phyloP scores from a whole-genome alignment of 2,329 filamentous ascomycete genomes.

The Pleomassaria siparia region DNA sequence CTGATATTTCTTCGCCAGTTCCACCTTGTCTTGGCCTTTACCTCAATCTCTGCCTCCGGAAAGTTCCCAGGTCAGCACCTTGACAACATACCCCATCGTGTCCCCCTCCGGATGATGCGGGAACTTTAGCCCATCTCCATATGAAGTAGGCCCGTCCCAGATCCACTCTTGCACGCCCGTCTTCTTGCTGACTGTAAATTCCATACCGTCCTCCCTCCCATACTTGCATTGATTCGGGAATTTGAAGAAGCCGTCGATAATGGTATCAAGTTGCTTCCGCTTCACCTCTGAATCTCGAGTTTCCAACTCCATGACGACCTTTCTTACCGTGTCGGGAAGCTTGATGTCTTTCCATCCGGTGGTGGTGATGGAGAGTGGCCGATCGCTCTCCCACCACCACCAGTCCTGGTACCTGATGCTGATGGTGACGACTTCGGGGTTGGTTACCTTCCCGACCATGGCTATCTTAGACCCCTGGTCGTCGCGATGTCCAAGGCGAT shows the following conservation, averaged over 20 bases:
- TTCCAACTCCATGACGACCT: constrained; percentile 20
- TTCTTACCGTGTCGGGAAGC: constrained; percentile 10
- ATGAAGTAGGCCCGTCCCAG: constrained; percentile 14
- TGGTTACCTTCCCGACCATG: constrained; percentile 3
- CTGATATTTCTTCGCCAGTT: no score
- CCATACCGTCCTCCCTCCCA: constrained; percentile 10
- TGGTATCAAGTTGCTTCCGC: constrained; percentile 14
- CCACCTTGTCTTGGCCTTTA: no score
- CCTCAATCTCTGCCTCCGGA: neutral
- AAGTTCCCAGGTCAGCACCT: constrained; percentile 10
- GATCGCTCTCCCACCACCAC: constrained; percentile 88
- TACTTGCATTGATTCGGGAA: constrained; percentile 5
- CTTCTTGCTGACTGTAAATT: constrained; percentile 2
- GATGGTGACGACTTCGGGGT: constrained; percentile 46
- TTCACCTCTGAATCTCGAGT: constrained; percentile 12
- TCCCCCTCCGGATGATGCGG: constrained; percentile 10
- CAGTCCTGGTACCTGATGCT: constrained; percentile 56
- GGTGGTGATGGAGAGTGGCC: constrained; percentile 61
- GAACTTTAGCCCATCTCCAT: constrained; percentile 5
- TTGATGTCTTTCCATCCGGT: constrained; percentile 3
- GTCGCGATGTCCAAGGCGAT: neutral
- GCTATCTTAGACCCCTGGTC: no score
- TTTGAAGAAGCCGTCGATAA: constrained; percentile 9
- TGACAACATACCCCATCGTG: constrained; percentile 14
- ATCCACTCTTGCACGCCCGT: constrained; percentile 11